Evolutionary conservation across 169 alveolate species (phyloP), one percentile per base, ranked within the genome.

Genomic region (Amoebophrya sp.): DNA sequence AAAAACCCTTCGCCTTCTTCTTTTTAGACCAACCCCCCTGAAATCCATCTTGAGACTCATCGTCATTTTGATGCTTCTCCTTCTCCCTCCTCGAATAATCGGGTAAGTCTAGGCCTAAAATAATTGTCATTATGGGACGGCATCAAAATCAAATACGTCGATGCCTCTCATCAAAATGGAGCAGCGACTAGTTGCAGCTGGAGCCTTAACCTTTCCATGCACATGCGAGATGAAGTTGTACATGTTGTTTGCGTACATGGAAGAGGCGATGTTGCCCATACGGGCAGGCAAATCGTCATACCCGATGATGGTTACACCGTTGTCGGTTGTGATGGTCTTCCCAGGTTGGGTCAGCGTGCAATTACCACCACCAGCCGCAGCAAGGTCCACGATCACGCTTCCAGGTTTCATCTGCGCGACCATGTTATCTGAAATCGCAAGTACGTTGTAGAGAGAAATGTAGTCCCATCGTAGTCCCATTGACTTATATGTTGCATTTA

Each of bases 341-440:
- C 92, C 91, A 36, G 89, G 91, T 92, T 92, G 89, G 34, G 94
- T 92, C 90, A 92, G 24, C 47, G 90, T 89, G 89, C 94, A 92
- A 89, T 92, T 92, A 78, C 94, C 97, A n/a, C 96, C 97, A 40
- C 94, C 93, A 90, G 96, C 97, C n/a, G 98, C 98, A 26, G 98
- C 98, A 90, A 97, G 94, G 93, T 97, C 98, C 12, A 97, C 97
- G 90, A 96, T 96, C 40, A 97, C 97, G 90, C 95, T 92, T 77
- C 98, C 98, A 38, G 96, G 95, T 93, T 93, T 95, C 98, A 97
- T 96, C 24, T 93, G 89, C 40, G 91, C 93, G 6, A 96, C 97
- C 90, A 93, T 92, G 41, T 94, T 94, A 41, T 96, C 96, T 41
- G 97, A 18, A 12, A 26, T 6, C 18, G 6, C 65, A 18, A 12